Evolutionary conservation across 2,329 filamentous ascomycete genomes (phyloP).

Genomic region (Fusarium bulbicola): DNA sequence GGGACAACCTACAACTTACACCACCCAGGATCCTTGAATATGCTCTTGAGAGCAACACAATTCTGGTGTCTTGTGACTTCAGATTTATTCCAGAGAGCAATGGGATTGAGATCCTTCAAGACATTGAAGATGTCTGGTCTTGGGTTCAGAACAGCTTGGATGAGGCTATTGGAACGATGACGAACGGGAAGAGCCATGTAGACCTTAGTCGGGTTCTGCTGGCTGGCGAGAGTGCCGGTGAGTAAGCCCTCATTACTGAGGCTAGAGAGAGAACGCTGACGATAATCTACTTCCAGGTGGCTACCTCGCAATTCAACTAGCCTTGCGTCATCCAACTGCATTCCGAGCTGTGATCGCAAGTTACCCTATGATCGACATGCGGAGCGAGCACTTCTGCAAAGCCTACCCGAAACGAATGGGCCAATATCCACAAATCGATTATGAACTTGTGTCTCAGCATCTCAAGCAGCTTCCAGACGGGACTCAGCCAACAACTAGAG

Average conservation of each 20-base stretch:
- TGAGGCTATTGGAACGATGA: background rate
- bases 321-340: background rate
- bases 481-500: background rate
- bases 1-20: background rate
- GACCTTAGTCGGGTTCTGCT: accelerated
- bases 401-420: background rate
- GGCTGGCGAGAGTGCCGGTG: background rate
- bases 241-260: accelerated
- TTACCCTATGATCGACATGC: background rate
- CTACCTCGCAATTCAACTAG: background rate
- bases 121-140: background rate
- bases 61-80: background rate
- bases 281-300: background rate
- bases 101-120: accelerated
- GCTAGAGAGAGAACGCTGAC: accelerated
- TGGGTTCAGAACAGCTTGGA: background rate
- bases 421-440: background rate
- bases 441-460: background rate
- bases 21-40: background rate
- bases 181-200: background rate
- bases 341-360: background rate
- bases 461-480: background rate
- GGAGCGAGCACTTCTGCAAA: background rate
- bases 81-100: background rate
- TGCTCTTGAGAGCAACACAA: accelerated